Evolutionary conservation across 306 rosid genomes (phyloP).

Genomic region (Adenanthera pavonina): DNA sequence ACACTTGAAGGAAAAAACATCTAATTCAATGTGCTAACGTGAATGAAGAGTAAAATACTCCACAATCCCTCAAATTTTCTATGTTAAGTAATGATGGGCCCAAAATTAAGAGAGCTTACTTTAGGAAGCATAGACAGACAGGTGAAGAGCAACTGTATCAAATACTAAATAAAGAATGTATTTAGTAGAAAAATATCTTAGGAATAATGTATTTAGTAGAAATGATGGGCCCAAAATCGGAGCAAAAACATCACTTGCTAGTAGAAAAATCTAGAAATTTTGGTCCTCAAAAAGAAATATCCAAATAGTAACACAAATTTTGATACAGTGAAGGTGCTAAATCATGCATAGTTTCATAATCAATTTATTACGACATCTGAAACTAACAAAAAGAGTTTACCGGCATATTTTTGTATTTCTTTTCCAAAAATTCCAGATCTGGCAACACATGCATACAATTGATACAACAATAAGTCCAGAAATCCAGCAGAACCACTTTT

Average conservation of each 20-base stretch:
- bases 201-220: no score
- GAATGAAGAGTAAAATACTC: not conserved
- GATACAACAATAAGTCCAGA: constrained; percentile 96
- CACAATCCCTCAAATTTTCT: not conserved
- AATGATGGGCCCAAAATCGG: not conserved
- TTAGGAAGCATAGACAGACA: not conserved
- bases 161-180: not conserved
- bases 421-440: constrained; percentile 87
- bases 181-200: not conserved
- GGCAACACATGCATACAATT: constrained; percentile 98
- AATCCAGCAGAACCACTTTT: constrained; percentile 88
- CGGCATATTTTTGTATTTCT: constrained; percentile 88
- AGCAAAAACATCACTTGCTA: not conserved
- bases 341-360: constrained; percentile 34
- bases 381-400: constrained; percentile 53
- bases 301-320: constrained; percentile 18
- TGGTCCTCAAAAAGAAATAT: constrained; percentile 24
- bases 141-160: not conserved
- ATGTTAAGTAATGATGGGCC: not conserved
- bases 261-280: constrained; percentile 13
- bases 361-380: constrained; percentile 32
- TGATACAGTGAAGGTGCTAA: constrained; percentile 28
- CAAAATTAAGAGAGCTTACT: not conserved
- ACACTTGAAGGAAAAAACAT: not conserved
- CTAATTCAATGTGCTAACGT: not conserved